These are phyloP conservation scores for Orychophragmus violaceus DNA, from an alignment of 345 rosid species.

Conservation along the genomic window DNA sequence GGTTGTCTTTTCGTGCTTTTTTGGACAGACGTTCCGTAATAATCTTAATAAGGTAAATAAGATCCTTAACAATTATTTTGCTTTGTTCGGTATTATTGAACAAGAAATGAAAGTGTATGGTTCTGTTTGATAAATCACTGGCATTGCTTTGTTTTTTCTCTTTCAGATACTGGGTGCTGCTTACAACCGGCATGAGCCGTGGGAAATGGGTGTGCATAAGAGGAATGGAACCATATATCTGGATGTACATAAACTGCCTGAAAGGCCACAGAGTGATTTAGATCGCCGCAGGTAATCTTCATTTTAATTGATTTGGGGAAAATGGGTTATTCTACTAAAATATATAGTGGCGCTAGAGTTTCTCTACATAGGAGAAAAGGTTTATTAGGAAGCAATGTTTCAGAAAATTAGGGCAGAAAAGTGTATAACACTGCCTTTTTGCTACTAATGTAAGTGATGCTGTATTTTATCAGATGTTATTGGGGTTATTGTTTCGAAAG, in stretches of 20 bases:
- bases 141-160: not conserved
- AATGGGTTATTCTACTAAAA: not conserved
- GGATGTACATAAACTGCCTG: constrained; percentile 92
- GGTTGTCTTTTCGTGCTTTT: not conserved
- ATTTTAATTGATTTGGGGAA: not conserved
- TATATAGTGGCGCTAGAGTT: not conserved
- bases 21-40: constrained; percentile 76
- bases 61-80: not conserved
- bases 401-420: not conserved
- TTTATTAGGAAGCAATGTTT: not conserved
- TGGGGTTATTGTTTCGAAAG: constrained; percentile 98
- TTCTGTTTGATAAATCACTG: not conserved
- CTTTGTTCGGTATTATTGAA: not conserved
- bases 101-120: not conserved
- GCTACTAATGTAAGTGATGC: not conserved
- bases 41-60: constrained; percentile 84
- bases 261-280: constrained; percentile 73
- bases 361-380: not conserved
- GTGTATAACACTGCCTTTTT: not conserved
- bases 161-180: constrained; percentile 82
- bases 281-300: constrained; percentile 71
- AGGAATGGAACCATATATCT: constrained; percentile 90
- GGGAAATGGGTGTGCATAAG: constrained; percentile 99
- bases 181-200: constrained; percentile 73
- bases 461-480: constrained; percentile 56